Evolutionary conservation across 2,329 filamentous ascomycete species (phyloP).

Genomic region (Purpureocillium lavendulum): DNA sequence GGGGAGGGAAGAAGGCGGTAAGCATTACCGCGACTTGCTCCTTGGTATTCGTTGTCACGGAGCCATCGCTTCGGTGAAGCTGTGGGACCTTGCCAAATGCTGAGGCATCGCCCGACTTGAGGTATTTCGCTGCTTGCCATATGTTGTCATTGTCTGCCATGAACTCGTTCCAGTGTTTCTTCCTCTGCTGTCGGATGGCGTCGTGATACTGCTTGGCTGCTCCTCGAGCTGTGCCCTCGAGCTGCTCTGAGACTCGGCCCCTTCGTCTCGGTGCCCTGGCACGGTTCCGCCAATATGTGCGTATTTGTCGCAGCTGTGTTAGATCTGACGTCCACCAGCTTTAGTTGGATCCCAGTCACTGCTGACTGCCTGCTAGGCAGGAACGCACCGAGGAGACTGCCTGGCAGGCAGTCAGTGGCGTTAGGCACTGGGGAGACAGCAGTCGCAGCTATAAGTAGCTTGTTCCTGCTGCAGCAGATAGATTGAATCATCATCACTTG

Average conservation of each 20-base stretch:
- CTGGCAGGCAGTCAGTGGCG: no score
- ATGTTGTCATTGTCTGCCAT: neutral
- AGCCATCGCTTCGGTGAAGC: neutral
- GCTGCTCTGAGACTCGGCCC: neutral
- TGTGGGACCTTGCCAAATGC: neutral
- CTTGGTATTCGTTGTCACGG: neutral
- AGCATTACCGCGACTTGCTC: conserved; percentile 10
- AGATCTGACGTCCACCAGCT: no score
- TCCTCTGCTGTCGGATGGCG: neutral
- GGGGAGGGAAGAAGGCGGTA: conserved; percentile 8
- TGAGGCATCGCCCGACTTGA: neutral
- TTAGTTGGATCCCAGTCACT: no score
- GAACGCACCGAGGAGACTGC: no score
- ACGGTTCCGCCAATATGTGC: neutral
- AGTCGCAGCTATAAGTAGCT: no score
- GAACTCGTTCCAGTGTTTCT: neutral
- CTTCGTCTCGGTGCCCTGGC: neutral
- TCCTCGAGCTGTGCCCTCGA: neutral
- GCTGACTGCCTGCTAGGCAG: no score
- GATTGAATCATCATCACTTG: no score
- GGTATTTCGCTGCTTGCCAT: neutral
- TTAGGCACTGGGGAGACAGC: no score
- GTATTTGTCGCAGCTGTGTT: no score
- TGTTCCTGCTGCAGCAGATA: no score
- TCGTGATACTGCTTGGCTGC: neutral